Evolutionary conservation across 208 protist species (phyloP), one percentile per base, ranked within the genome.

Genomic region (Strigomonas oncopelti): DNA sequence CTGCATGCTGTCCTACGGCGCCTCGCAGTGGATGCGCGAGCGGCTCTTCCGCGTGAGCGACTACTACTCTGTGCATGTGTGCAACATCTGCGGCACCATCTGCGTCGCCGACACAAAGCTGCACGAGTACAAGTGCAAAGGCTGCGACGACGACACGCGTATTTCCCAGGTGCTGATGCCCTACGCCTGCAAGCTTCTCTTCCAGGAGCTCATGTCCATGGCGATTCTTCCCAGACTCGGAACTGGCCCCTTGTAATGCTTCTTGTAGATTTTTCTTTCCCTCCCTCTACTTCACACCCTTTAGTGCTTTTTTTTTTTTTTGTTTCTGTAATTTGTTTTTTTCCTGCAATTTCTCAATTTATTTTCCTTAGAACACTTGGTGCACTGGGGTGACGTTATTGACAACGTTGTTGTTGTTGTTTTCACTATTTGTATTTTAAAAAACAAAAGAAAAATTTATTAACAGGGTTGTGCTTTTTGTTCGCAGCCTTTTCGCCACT

Each of bases 131-230:
- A 71, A 87, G 65, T 93, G 89, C 54, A 97, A 96, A 77, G 99
- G 98, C 69, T 86, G 97, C 59, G 97, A 96, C 66, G 99, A 98
- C 83, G 91, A 96, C 62, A 87, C 90, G 27, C 76, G 88, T 32
- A 85, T 97, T 22, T 88, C 84, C 4, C 89, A 74, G 59, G 72
- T 99, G 0, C 87, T 94, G 65, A 98, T 99, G 46, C 98, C 98
- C 5, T 99, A 99, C 78, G 99, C 99, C 0, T 99, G 93, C 79
- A 99, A 99, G 85, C 91, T 99, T 13, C 84, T 99, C 20, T 98
- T 99, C 83, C 98, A 99, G 77, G 99, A 99, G 81, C 81, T 99
- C 16, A 89, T 98, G 79, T 90, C 92, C 14, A 99, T 99, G 98
- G 97, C 97, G 59, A 98, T 99, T 48, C 66, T 81, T 18, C 74